phyloP scores from a whole-genome alignment of 495 filamentous ascomycete species.

The Talaromyces wortmannii region DNA sequence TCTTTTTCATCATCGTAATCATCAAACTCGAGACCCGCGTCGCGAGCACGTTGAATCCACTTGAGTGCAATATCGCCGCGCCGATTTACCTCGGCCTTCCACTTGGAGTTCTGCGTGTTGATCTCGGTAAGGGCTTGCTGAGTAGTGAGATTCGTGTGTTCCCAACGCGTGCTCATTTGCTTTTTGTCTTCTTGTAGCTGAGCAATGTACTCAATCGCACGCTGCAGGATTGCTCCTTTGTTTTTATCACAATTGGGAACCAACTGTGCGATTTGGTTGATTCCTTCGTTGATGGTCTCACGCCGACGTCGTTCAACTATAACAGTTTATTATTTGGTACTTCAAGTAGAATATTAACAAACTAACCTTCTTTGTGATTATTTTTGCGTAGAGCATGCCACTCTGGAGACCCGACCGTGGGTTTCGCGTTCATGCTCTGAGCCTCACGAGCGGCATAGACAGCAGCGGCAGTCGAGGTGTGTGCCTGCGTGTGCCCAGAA shows the following conservation, averaged over 20 bases:
- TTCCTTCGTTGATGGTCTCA: slow-evolving; percentile 98
- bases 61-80: slow-evolving; percentile 42
- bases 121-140: slow-evolving; percentile 92
- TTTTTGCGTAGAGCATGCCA: slow-evolving; percentile 98
- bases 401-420: slow-evolving; percentile 88
- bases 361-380: slow-evolving; percentile 96
- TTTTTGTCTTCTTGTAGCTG: slow-evolving; percentile 93
- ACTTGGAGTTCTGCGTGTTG: slow-evolving; percentile 78
- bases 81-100: slow-evolving; percentile 71
- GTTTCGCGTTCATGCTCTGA: slow-evolving; percentile 55
- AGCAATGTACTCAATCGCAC: slow-evolving; percentile 88
- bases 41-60: slow-evolving; percentile 78
- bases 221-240: slow-evolving; percentile 92
- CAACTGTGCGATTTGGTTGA: slow-evolving; percentile 96
- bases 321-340: slow-evolving; percentile 7
- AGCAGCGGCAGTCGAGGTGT: slow-evolving; percentile 41
- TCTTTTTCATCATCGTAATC: slow-evolving; percentile 41
- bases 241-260: slow-evolving; percentile 99
- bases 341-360: neutral
- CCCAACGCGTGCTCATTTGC: slow-evolving; percentile 93
- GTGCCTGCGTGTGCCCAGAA: slow-evolving; percentile 19
- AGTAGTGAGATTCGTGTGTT: slow-evolving; percentile 88
- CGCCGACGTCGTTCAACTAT: slow-evolving; percentile 92
- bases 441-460: slow-evolving; percentile 41
- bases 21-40: slow-evolving; percentile 58